Base-by-base conservation (phyloP, 805 yeast species). In the Cyberlindnera mycetangii region DNA sequence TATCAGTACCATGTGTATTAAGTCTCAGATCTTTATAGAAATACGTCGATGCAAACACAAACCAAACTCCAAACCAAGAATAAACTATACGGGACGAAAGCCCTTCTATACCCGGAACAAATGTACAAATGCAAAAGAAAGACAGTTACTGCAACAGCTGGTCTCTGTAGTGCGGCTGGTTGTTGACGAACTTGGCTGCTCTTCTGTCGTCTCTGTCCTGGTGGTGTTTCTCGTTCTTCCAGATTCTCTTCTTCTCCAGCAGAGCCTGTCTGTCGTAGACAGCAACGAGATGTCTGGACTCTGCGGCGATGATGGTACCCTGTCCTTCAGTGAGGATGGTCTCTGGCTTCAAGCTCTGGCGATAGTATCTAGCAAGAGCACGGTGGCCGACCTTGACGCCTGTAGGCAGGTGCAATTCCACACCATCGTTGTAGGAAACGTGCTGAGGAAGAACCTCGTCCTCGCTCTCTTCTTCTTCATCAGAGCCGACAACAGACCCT, bases 331-430 rank as follows among this genome's bases (percentile, higher is more conserved):
- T 71, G 24, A 77, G 69, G 25, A 68, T 71, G 30, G 67, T 64
- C 39, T 79, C 84, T 7, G 85, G 85, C 50, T 72, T 74, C 51
- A 81, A 56, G 53, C 81, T 79, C 68, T 89, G 97, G 56, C 83
- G 84, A 69, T 79, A 85, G 65, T 86, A 87, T 53, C 93, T 75
- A 37, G 79, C 80, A 60, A 89, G 69, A 0, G 96, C 76, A 55
- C 98, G 75, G 64, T 93, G 97, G 9, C 97, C 97, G 2, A 89
- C 81, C 37, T 81, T 81, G 9, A 82, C 68, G 32, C 98, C 98
- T 8, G 87, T 73, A 6, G 97, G 96, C 44, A 93, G 70, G 42
- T 84, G 81, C 40, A 92, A 67, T 55, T 87, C 92, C 39, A 73
- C 78, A 24, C 93, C 93, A 38, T 78, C 74, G 42, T 66, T 71